phyloP scores from a whole-genome alignment of 768 basidiomycete genomes.

The Boletus tomentosulus region DNA sequence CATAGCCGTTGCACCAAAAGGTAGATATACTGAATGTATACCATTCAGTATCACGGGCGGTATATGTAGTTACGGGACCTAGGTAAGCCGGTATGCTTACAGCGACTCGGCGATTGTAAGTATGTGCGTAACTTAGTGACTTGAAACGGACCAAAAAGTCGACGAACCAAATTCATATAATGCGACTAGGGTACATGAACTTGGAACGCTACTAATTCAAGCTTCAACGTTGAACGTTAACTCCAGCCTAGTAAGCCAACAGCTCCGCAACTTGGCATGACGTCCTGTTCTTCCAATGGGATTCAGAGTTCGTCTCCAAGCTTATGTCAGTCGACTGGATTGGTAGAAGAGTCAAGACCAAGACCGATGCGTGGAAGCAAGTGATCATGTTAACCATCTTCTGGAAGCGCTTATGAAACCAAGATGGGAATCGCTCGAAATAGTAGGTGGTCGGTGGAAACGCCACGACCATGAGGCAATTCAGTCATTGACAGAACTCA shows the following conservation, averaged over 20 bases:
- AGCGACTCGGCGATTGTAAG: too few species aligned
- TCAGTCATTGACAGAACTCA: conserved; percentile 1
- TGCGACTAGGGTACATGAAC: too few species aligned
- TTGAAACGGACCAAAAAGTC: not conserved
- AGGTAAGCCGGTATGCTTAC: too few species aligned
- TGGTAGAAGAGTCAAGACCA: too few species aligned
- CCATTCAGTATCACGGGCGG: too few species aligned
- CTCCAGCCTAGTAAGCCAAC: not conserved
- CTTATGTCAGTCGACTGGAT: not conserved
- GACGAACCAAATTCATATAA: too few species aligned
- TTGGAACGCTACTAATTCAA: too few species aligned
- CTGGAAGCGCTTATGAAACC: not conserved
- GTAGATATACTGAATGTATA: too few species aligned
- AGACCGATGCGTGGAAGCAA: not conserved
- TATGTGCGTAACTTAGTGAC: too few species aligned
- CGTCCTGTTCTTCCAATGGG: not conserved
- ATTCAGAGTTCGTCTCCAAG: not conserved
- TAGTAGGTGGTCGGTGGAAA: conserved; percentile 6
- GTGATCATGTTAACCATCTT: not conserved
- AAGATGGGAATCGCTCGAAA: conserved; percentile 14
- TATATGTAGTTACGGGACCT: too few species aligned
- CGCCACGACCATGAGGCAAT: conserved; percentile 12
- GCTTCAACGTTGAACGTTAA: too few species aligned
- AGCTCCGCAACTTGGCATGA: not conserved
- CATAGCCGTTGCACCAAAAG: too few species aligned